Evolutionary conservation across 2,329 filamentous ascomycete species (phyloP), one percentile per base, ranked within the genome.

Genomic region (Cordyceps farinosa): DNA sequence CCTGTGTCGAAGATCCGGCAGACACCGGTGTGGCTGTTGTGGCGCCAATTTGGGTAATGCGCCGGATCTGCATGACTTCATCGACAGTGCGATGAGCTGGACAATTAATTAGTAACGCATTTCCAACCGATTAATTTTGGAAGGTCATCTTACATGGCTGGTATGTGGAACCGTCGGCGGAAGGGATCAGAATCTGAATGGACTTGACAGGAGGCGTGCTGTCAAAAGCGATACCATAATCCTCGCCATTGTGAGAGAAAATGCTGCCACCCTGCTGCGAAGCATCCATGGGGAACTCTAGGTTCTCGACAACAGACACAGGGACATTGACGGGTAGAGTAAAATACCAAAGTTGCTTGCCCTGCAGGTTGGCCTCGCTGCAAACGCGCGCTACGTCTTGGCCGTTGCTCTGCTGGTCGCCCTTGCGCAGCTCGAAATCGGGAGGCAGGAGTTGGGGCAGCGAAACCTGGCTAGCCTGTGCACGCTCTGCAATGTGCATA

Each of bases 281-380:
- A 59, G 83, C 80, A 63, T 86, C 82, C 69, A 85, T 72, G 10
- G 82, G 81, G 48, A 91, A 82, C 44, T 87, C 82, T 65, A 91
- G 78, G 66, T 87, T 82, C 70, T 87, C 84, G 53, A 92, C 77
- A 1, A 88, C 80, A 11, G 84, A 85, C 63, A 92, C 82, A n/a
- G 89, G 86, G 3, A 92, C 77, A 11, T 85, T 85, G 6, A 86
- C 83, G 2, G 90, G 90, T 3, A 88, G 87, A 10, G 88, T 90
- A 69, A 93, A 91, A 73, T 92, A 90, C 90, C 90, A 93, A 64
- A 92, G 80, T 72, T 92, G 87, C 78, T 91, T 92, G 66, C 87
- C 88, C 62, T 86, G 78, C 8, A 88, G 72, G 68, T 85, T 84
- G 61, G 82, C 81, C 63, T 84, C 79, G 69, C 78, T 82, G 69